A percentile compares a stretch with the other conserved stretches of the same genome.
Conservation (phyloP, 2,329 filamentous ascomycete genomes). For the Lojkania enalia region DNA sequence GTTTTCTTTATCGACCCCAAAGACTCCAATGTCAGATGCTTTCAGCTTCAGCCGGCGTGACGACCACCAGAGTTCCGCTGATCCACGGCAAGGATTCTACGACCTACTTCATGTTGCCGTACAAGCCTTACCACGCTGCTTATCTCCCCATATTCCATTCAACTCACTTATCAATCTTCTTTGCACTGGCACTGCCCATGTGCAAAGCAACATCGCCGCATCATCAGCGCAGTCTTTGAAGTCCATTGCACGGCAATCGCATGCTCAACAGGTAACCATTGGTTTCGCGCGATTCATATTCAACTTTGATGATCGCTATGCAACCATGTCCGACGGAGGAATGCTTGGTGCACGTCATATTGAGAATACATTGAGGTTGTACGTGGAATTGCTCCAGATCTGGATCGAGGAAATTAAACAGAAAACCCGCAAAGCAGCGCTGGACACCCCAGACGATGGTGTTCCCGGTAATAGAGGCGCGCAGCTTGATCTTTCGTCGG, state of each 20-base stretch:
- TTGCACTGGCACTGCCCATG: constrained; percentile 94
- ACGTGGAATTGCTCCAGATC: constrained; percentile 90
- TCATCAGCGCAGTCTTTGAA: constrained; percentile 93
- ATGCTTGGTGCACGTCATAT: constrained; percentile 95
- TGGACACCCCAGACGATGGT: constrained; percentile 64
- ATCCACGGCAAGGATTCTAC: constrained; percentile 93
- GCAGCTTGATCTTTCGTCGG: constrained; percentile 81
- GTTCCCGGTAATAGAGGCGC: constrained; percentile 70
- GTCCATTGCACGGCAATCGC: constrained; percentile 88
- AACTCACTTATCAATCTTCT: constrained; percentile 91
- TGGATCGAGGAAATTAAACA: constrained; percentile 97
- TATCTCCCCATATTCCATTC: constrained; percentile 88
- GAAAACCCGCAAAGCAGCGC: constrained; percentile 74
- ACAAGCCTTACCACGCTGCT: constrained; percentile 89
- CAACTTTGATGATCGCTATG: constrained; percentile 96
- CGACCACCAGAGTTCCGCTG: constrained; percentile 70
- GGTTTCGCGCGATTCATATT: constrained; percentile 98
- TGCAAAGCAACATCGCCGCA: constrained; percentile 86
- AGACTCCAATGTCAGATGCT: constrained; percentile 91
- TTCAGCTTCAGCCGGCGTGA: constrained; percentile 89
- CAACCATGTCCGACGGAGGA: constrained; percentile 96
- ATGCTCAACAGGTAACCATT: constrained; percentile 94
- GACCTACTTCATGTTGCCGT: constrained; percentile 94
- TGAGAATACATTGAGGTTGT: constrained; percentile 87
- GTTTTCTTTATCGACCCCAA: constrained; percentile 82